These are phyloP conservation scores for Cymbopogon flexuosus DNA, from an alignment of 202 grass and related monocot species.

Conservation along the genomic window DNA sequence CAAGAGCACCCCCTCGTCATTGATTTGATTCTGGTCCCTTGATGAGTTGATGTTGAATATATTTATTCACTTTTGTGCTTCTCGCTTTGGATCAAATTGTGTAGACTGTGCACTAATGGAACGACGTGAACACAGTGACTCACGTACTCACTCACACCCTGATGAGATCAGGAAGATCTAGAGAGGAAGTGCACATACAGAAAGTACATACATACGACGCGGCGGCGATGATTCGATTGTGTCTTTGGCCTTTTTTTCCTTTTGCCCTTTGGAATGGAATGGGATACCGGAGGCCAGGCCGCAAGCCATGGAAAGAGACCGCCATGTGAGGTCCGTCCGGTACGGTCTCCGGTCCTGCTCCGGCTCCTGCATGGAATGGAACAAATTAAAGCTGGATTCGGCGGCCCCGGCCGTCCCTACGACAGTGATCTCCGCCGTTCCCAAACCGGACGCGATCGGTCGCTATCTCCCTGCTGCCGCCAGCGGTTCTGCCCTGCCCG, in stretches of 20 bases:
- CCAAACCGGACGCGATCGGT: neutral
- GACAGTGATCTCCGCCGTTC: neutral
- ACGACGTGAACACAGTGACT: too few relatives aligned
- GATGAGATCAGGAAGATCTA: neutral
- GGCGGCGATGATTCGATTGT: neutral
- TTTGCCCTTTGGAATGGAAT: neutral
- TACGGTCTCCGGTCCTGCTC: neutral
- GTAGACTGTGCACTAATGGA: too few relatives aligned
- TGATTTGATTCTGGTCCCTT: too few relatives aligned
- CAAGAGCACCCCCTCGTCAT: too few relatives aligned
- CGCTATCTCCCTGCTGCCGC: neutral
- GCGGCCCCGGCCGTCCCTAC: neutral
- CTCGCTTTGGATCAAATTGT: too few relatives aligned
- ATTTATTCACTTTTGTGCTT: too few relatives aligned
- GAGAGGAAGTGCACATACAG: neutral
- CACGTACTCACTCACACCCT: too few relatives aligned
- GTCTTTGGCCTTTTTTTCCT: neutral
- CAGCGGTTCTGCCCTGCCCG: too few relatives aligned
- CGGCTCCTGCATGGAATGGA: neutral
- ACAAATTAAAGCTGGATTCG: neutral
- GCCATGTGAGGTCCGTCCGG: too few relatives aligned
- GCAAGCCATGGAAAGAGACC: neutral
- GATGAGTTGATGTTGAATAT: too few relatives aligned
- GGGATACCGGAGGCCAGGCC: neutral
- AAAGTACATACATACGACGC: neutral